Evolutionary conservation across 129 eudicot species (phyloP), one percentile per base, ranked within the genome.

Genomic region (Chrysanthemum lavandulifolium): DNA sequence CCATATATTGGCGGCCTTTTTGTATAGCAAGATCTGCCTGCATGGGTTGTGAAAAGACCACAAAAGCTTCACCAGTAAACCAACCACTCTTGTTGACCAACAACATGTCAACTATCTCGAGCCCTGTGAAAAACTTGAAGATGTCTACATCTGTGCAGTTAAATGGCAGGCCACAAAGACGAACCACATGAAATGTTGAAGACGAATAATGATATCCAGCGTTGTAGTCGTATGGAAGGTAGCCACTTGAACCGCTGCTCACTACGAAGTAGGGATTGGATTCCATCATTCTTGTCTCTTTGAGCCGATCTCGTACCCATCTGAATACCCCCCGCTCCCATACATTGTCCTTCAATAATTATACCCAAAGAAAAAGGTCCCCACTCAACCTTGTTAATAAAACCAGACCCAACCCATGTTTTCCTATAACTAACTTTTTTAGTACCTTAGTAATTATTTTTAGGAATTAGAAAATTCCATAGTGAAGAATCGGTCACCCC

Each of bases 291-390:
- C 99, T 94, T 86, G 93, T 86, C 97, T 83, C 96, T 94, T 94
- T 90, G 97, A 94, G 91, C 99, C 99, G 87, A 90, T 86, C 91
- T 83, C 93, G 96, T 88, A 90, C 89, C 91, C 91, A 91, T 90
- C 96, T 72, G 96, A 90, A 74, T 84, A 88, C 98, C 97, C 98
- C 96, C 97, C 96, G 96, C 96, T 90, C 96, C 97, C 98, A 85
- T 78, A 94, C 96, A 87, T 83, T 86, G 96, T 89, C 98, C 98
- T 94, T 87, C 89, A 85, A 78, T 83, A 76, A 87, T 87, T 73
- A 87, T 84, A 90, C 96, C 97, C 99, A 84, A 84, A 73, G 75
- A 78, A 75, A 81, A 81, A 87, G 85, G 76, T 78, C 96, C 96
- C 96, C 97, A 84, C 96, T 83, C 87, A 92, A 89, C 98, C 95